phyloP scores from a whole-genome alignment of 208 protist genomes.

The Leishmania turanica region DNA sequence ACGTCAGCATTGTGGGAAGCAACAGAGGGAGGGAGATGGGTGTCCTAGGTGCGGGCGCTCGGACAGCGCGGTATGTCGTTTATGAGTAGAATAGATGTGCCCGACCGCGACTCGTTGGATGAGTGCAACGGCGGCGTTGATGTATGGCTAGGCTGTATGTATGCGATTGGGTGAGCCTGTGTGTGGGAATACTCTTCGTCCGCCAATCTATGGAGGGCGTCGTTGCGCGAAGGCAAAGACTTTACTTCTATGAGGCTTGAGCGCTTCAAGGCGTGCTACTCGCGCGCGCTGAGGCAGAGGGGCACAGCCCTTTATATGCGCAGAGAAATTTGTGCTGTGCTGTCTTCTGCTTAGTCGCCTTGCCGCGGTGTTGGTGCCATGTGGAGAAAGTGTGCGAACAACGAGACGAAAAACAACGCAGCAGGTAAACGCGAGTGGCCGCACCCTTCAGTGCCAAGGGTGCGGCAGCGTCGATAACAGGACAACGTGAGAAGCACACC shows the following conservation, averaged over 20 bases:
- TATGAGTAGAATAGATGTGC: not conserved
- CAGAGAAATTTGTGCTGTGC: not conserved
- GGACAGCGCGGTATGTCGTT: not conserved
- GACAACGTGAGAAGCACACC: not conserved
- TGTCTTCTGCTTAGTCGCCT: not conserved
- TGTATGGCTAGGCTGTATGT: not conserved
- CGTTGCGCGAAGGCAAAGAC: not conserved
- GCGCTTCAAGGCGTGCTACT: not conserved
- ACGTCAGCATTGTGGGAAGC: conserved; percentile 35
- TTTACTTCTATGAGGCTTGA: not conserved
- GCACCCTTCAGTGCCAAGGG: not conserved
- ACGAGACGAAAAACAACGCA: too few relatives aligned
- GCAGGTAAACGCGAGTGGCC: not conserved
- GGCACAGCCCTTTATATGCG: not conserved
- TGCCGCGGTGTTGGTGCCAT: not conserved
- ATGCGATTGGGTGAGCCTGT: not conserved
- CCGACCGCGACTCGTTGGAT: not conserved
- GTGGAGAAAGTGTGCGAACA: not conserved
- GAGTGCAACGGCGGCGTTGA: not conserved
- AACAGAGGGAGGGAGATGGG: not conserved
- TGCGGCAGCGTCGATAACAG: not conserved
- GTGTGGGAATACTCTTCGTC: not conserved
- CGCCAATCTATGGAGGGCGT: not conserved
- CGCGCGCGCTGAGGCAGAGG: not conserved
- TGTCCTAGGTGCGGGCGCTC: not conserved